Evolutionary conservation across 495 filamentous ascomycete genomes (phyloP), one percentile per base, ranked within the genome.

Genomic region (Aeminium ludgeri): DNA sequence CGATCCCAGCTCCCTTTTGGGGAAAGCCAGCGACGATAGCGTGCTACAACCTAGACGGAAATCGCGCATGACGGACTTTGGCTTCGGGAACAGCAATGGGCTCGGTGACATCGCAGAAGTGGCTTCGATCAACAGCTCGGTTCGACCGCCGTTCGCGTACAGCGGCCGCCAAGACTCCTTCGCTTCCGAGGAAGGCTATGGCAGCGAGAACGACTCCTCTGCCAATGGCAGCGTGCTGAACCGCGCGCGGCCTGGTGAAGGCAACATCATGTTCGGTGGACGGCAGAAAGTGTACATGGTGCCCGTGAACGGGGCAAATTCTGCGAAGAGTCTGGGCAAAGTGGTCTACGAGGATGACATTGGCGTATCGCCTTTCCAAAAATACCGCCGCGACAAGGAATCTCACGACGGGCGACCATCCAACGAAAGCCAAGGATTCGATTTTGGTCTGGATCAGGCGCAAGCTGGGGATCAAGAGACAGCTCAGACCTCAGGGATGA

Each of bases 251-350:
- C 82, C 82, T 8, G 76, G 71, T 1, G 89, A 96, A 59, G 84
- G 86, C 15, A 97, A 96, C 60, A 82, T 83, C 50, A 56, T 97
- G 45, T 97, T 97, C 63, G 89, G 89, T 39, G 89, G 91, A 8
- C 74, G 89, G 20, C 89, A 97, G 54, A 97, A 96, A 60, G 74
- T 96, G 17, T 96, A 89, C 61, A 89, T 85, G 50, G 84, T 97
- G 36, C 72, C 84, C 0, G 68, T 67, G 15, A 72, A 67, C 29
- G 61, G 57, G 17, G 56, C 59, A 23, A 59, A 55, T 15, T 63
- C 50, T 38, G 55, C 64, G 31, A 48, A 49, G 6, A 50, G 54
- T 29, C 62, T 67, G 13, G 81, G 80, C 2, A 74, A 82, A 38
- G 69, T 72, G 2, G 60, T 92, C 3, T 94, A 92, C 52, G 86